Conservation (phyloP, 1,284 basidiomycete genomes). For the Trichosporon sp. region DNA sequence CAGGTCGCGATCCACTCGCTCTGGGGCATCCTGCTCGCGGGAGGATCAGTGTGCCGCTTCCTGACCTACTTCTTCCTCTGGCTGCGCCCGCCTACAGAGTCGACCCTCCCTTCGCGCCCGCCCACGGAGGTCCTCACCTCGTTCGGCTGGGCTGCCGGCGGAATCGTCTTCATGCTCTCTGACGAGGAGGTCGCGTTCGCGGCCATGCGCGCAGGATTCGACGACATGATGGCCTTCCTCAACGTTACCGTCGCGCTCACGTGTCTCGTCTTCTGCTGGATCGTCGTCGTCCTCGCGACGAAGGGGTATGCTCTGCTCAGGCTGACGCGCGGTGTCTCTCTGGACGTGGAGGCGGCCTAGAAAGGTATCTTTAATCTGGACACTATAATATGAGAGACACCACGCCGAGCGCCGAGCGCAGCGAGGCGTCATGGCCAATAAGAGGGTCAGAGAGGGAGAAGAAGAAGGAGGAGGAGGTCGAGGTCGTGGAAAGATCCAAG, state of each 20-base stretch:
- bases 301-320: slow-evolving; percentile 60
- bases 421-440: too few species aligned
- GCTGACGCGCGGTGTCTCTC: slow-evolving; percentile 14
- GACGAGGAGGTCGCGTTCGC: slow-evolving; percentile 85
- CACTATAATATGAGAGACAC: too few species aligned
- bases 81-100: slow-evolving; percentile 58
- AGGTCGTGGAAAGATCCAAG: neutral
- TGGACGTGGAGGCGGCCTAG: slow-evolving; percentile 17
- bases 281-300: slow-evolving; percentile 62
- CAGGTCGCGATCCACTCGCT: slow-evolving; percentile 80
- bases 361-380: too few species aligned
- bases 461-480: neutral
- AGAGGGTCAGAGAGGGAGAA: slow-evolving; percentile 16
- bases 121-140: slow-evolving; percentile 86
- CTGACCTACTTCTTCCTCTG: slow-evolving; percentile 90
- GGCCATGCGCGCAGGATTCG: slow-evolving; percentile 83
- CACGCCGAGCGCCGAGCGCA: too few species aligned
- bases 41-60: slow-evolving; percentile 55
- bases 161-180: slow-evolving; percentile 84
- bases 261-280: slow-evolving; percentile 76
- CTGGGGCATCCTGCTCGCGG: slow-evolving; percentile 88
- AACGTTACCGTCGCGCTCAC: slow-evolving; percentile 62
- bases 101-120: slow-evolving; percentile 79
- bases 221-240: slow-evolving; percentile 58
- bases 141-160: slow-evolving; percentile 78